Percentiles rank a stretch among this genome's conserved stretches.
phyloP scores from a whole-genome alignment of 2,329 filamentous ascomycete species.

The Apiospora koreana region DNA sequence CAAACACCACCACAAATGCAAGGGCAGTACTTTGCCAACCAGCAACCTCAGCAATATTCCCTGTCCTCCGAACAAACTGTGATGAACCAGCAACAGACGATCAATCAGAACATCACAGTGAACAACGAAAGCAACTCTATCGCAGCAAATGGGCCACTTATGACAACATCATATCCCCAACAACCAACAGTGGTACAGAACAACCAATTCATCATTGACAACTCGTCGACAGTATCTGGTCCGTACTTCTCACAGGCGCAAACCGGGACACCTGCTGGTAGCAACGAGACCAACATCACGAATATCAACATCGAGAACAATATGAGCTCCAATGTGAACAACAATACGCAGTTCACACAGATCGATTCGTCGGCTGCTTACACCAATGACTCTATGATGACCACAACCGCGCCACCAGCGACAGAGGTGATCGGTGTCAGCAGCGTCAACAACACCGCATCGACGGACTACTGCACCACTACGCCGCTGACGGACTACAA shows the following conservation, averaged over 20 bases:
- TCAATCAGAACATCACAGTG: background rate
- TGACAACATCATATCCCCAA: background rate
- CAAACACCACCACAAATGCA: background rate
- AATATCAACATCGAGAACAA: background rate
- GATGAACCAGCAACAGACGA: background rate
- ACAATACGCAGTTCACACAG: background rate
- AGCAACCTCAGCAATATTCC: constrained; percentile 13
- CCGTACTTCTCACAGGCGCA: background rate
- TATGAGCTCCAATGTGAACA: background rate
- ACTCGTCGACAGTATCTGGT: background rate
- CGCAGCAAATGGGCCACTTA: background rate
- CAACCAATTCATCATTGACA: background rate
- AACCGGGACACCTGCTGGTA: background rate
- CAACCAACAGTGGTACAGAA: background rate
- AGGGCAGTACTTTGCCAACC: background rate
- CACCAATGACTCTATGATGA: background rate
- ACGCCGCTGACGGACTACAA: background rate
- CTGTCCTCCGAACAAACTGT: background rate
- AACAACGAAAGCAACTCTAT: background rate
- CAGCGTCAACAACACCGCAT: background rate
- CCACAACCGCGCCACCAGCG: background rate
- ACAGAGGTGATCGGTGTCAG: background rate
- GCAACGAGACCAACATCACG: background rate
- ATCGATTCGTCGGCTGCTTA: background rate
- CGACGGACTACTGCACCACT: background rate